Base-by-base conservation (phyloP, 2,329 filamentous ascomycete genomes). In the Sclerotinia sclerotiorum region DNA sequence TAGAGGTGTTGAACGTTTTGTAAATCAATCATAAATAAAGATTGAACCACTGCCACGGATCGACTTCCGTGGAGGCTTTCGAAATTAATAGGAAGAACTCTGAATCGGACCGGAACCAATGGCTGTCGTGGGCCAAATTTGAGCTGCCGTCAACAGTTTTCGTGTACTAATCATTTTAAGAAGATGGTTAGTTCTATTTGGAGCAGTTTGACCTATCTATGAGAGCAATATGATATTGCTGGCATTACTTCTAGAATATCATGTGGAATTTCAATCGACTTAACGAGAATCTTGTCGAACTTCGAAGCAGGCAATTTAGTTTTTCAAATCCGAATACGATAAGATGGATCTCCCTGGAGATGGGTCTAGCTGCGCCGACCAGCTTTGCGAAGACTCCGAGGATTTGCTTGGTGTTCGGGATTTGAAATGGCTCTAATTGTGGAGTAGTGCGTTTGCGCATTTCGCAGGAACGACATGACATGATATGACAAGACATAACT, bases 381-480 rank as follows among this genome's bases (percentile, higher is more conserved):
- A 39, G 29, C 58, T 49, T 49, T 61, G 58, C 44, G 58, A 49
- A 61, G n/a, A 49, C 29, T 49, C 58, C 58, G 58, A 61, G 27
- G 46, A 49, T 35, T 57, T 29, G 54, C 35, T 13, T 19, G 13
- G 44, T 35, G 17, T 32, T 61, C 58, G 58, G 58, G 58, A 49
- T 61, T 61, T 61, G 57, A 60, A 60, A 46, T 42, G 13, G 15
- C 39, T 15, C 39, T 42, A 42, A 42, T 42, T 42, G 35, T 39
- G 35, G 35, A 13, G 35, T 39, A 13, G 35, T 39, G 35, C 35
- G 13, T 39, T 39, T 29, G 29, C 35, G 35, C 35, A 39, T 13
- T 39, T 13, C 35, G 1, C 35, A 39, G 10, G 10, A 1, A 35
- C 10, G 35, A 35, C 35, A 35, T 35, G 44, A 46, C 44, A 29